phyloP scores from a whole-genome alignment of 345 rosid species.

The Iberis pinnata region DNA sequence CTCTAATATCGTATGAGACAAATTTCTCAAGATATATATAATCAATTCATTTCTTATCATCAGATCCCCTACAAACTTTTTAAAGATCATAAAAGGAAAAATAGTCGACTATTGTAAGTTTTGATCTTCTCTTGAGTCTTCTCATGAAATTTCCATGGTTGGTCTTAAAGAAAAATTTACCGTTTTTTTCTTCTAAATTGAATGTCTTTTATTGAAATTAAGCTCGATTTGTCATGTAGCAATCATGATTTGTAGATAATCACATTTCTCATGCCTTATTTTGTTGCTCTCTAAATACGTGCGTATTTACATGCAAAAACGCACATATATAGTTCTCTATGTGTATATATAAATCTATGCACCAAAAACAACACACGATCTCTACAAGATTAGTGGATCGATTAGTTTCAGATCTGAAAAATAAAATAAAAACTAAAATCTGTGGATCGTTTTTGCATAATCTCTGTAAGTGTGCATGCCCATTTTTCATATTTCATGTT shows the following conservation, averaged over 20 bases:
- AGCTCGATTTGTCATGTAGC: slow-evolving; percentile 31
- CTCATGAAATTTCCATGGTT: slow-evolving; percentile 24
- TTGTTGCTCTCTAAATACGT: slow-evolving; percentile 11
- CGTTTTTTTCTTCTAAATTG: slow-evolving; percentile 10
- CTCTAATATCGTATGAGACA: neutral
- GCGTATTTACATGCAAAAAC: neutral
- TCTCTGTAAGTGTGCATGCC: slow-evolving; percentile 26
- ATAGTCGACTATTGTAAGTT: slow-evolving; percentile 17
- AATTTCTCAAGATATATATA: neutral
- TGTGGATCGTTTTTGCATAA: slow-evolving; percentile 8
- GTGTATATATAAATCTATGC: slow-evolving; percentile 12
- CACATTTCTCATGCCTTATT: slow-evolving; percentile 34
- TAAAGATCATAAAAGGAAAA: neutral
- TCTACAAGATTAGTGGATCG: slow-evolving; percentile 29
- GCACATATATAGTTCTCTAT: neutral
- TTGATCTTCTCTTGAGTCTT: slow-evolving; percentile 15
- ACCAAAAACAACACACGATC: slow-evolving; percentile 31
- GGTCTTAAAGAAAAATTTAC: slow-evolving; percentile 17
- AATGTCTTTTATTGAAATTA: slow-evolving; percentile 16
- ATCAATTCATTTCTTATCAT: slow-evolving; percentile 5
- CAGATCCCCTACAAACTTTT: neutral
- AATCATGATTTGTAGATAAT: slow-evolving; percentile 32
- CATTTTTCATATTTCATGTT: neutral
- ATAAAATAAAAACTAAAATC: neutral
- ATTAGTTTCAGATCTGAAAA: slow-evolving; percentile 21